Base-by-base conservation (phyloP, 441 rosid genomes). In the Corymbia calophylla region DNA sequence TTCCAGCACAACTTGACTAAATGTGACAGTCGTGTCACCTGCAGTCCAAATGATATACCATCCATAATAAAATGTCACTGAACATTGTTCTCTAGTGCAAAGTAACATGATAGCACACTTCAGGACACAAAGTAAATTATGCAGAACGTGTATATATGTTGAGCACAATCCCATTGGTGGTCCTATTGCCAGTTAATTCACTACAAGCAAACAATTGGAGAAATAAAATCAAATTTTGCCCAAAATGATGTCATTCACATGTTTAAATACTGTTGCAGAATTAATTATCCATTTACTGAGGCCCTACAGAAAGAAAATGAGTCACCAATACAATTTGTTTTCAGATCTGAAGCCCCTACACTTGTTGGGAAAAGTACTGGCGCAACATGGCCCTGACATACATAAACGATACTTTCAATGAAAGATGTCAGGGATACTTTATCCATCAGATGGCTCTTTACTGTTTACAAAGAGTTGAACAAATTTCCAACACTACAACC, bases 1-100 rank as follows among this genome's bases (percentile, higher is more conserved):
- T 94, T 98, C 99, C 90, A 96, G 93, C 56, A 98, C 99, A 92
- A 98, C 99, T 92, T 97, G 97, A 92, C 97, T 93, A 93, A 98
- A 98, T 56, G 97, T 91, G 88, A 95, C 97, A 62, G 94, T 91
- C 91, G 93, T 95, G 80, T 88, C 95, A 91, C 97, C 99, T 98
- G 94, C 92, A 93, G 87, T 88, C 81, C 88, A 90, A 90, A 86
- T 48, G 88, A 86, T 44, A 84, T 58, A 53, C 68, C 66, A 66
- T 47, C 55, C n/a, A 77, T 77, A 77, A 44, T 44, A 77, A 39
- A 77, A 25, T 23, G 49, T 44, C 51, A 23, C 51, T 44, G n/a
- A 12, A 44, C 84, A 77, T 27, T 44, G 51, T 44, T 77, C 51
- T 77, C 51, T 44, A 1, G 51, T 8, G 51, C 12, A 23, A 77